Conservation (phyloP, 768 basidiomycete species). For the Termitomyces sp. region DNA sequence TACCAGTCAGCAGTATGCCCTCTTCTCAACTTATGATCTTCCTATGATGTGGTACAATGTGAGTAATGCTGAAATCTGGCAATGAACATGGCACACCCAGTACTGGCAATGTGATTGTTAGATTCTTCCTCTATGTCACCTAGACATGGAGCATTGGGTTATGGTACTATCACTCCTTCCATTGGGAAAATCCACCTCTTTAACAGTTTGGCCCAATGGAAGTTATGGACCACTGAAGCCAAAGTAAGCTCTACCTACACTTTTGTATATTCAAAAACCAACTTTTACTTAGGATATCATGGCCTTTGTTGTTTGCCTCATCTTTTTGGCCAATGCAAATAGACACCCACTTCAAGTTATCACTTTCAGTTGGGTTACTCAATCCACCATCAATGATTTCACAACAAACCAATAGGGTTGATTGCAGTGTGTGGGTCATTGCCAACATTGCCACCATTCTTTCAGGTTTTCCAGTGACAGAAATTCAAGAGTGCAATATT, state of each 20-base stretch:
- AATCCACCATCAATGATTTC: background rate
- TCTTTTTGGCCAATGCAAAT: background rate
- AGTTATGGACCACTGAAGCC: slow-evolving; percentile 5
- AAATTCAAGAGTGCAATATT: no score
- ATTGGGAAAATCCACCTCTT: slow-evolving; percentile 20
- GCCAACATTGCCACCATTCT: no score
- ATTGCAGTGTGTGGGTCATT: no score
- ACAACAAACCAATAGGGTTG: background rate
- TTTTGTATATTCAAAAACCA: background rate
- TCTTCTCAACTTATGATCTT: background rate
- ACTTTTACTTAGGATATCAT: background rate
- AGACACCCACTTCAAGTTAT: background rate
- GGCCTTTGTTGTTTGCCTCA: background rate
- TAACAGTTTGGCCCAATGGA: slow-evolving; percentile 21
- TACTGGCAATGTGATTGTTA: slow-evolving; percentile 27
- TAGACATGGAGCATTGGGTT: slow-evolving; percentile 26
- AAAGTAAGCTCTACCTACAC: background rate
- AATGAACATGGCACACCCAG: background rate
- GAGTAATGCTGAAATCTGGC: slow-evolving; percentile 19
- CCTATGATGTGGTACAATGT: slow-evolving; percentile 13
- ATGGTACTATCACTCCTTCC: slow-evolving; percentile 16
- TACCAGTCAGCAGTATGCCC: background rate
- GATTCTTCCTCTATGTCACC: slow-evolving; percentile 32
- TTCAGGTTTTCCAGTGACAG: no score
- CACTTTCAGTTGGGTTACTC: background rate